Base-by-base conservation (phyloP, 768 basidiomycete species). In the Amylocystis lapponica region DNA sequence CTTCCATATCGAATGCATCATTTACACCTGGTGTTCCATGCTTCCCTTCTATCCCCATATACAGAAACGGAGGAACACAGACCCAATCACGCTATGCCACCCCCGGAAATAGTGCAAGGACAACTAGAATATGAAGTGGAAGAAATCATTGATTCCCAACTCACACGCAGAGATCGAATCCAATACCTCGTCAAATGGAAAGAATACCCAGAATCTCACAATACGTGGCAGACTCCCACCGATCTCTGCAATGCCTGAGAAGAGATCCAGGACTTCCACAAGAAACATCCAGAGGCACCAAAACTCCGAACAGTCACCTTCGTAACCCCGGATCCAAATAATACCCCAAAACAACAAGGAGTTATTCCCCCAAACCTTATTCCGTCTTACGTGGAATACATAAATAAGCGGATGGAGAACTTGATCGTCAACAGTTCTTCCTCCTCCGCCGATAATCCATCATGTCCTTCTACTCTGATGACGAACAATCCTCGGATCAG, bases 111-210 rank as follows among this genome's bases (percentile, higher is more conserved):
- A 3, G 43, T 51, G 19, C 36, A 41, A 1, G 52, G 51, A 14
- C 23, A 39, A 35, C 32, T 19, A 5, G 27, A 36, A 6, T 46
- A 50, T 20, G 50, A 49, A 23, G 57, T 53, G 6, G 43, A 62
- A 20, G 43, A 54, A 4, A 52, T 65, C 3, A 32, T 58, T 0
- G 52, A 63, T 27, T 49, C 45, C 0, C 38, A 48, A 2, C n/a
- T n/a, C n/a, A 20, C 36, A 0, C 25, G 34, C 0, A n/a, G 51
- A 5, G 39, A 44, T 10, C 27, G 35, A 3, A 14, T 59, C 0
- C 44, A 59, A 11, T 66, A 66, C 26, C 36, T 57, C 0, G 43
- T 66, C 4, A 49, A 57, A 14, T 67, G 61, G 59, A 60, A 58
- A 21, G 60, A 53, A 0, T 41, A 11, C 27, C 52, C 32, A 21